These are phyloP conservation scores for Pythium utonaiense DNA, from an alignment of 352 stramenopile genomes.

Conservation along the genomic window DNA sequence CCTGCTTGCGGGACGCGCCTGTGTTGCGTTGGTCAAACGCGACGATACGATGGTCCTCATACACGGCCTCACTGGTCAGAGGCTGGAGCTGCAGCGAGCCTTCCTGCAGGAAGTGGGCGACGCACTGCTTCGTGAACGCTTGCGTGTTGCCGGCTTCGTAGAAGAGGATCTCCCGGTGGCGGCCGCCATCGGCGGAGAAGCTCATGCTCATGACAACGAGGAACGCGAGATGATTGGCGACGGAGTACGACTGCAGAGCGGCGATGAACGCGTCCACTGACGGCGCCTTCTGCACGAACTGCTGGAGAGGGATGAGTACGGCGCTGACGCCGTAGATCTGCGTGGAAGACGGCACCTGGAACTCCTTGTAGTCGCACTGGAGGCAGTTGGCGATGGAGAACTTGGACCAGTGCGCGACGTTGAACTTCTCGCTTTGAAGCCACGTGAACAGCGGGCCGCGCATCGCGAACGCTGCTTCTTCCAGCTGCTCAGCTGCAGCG, in stretches of 20 bases:
- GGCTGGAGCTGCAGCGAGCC: slow-evolving; percentile 39
- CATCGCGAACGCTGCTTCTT: slow-evolving; percentile 38
- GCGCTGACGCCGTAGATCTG: slow-evolving; percentile 52
- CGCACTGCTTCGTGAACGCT: slow-evolving; percentile 27
- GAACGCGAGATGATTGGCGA: slow-evolving; percentile 51
- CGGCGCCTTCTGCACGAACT: slow-evolving; percentile 45
- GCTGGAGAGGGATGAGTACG: slow-evolving; percentile 51
- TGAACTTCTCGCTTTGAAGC: slow-evolving; percentile 70
- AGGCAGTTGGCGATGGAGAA: slow-evolving; percentile 71
- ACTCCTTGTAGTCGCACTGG: slow-evolving; percentile 81
- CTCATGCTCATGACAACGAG: slow-evolving; percentile 72
- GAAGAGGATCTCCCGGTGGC: slow-evolving; percentile 61
- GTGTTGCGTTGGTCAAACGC: slow-evolving; percentile 63
- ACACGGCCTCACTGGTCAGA: slow-evolving; percentile 19
- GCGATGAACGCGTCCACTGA: slow-evolving; percentile 26
- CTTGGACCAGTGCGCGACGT: slow-evolving; percentile 46
- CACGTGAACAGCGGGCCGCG: slow-evolving; percentile 54
- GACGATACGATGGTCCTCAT: slow-evolving; percentile 25
- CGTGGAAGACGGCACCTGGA: slow-evolving; percentile 23
- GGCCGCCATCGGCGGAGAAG: slow-evolving; percentile 33
- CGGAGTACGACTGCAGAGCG: slow-evolving; percentile 35
- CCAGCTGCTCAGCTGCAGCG: slow-evolving; percentile 33
- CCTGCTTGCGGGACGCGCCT: slow-evolving; percentile 67
- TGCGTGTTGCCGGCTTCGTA: slow-evolving; percentile 33
- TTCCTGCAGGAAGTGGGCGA: slow-evolving; percentile 35